These are phyloP conservation scores for Termitomyces titanicus DNA, from an alignment of 768 basidiomycete genomes.

Conservation along the genomic window DNA sequence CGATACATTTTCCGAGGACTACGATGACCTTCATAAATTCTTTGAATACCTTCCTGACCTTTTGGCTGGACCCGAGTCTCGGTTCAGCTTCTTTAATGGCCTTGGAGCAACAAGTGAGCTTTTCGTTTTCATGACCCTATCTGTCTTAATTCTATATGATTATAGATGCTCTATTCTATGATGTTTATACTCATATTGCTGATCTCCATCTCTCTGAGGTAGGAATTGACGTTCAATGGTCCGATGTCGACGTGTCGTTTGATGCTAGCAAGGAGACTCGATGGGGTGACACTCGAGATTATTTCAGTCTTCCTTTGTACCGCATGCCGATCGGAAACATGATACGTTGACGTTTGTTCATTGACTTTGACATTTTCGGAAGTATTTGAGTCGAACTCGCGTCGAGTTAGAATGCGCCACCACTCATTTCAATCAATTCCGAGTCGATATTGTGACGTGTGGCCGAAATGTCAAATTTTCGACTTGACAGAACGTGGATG, in stretches of 20 bases:
- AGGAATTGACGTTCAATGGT: constrained; percentile 80
- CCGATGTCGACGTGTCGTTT: constrained; percentile 62
- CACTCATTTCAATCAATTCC: too few relatives aligned
- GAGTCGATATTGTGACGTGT: too few relatives aligned
- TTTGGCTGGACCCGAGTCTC: constrained; percentile 66
- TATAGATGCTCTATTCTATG: constrained; percentile 85
- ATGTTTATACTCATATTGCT: constrained; percentile 82
- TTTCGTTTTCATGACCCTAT: neutral
- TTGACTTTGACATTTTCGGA: neutral
- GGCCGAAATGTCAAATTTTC: too few relatives aligned
- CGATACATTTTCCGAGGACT: constrained; percentile 91
- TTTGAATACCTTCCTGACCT: constrained; percentile 80
- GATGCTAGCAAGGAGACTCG: constrained; percentile 48
- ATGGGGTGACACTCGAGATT: constrained; percentile 76
- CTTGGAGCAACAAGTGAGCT: constrained; percentile 86
- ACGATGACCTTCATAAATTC: constrained; percentile 74
- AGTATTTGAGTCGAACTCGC: neutral
- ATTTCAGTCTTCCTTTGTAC: constrained; percentile 77
- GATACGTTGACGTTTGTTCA: neutral
- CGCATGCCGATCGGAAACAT: constrained; percentile 51
- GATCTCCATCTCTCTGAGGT: constrained; percentile 83
- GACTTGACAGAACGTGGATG: too few relatives aligned
- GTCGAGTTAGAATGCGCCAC: neutral
- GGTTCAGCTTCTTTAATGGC: constrained; percentile 96
- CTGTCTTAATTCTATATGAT: constrained; percentile 3